Base-by-base conservation (phyloP, 2,329 filamentous ascomycete genomes). In the Penicillium verrucosum region DNA sequence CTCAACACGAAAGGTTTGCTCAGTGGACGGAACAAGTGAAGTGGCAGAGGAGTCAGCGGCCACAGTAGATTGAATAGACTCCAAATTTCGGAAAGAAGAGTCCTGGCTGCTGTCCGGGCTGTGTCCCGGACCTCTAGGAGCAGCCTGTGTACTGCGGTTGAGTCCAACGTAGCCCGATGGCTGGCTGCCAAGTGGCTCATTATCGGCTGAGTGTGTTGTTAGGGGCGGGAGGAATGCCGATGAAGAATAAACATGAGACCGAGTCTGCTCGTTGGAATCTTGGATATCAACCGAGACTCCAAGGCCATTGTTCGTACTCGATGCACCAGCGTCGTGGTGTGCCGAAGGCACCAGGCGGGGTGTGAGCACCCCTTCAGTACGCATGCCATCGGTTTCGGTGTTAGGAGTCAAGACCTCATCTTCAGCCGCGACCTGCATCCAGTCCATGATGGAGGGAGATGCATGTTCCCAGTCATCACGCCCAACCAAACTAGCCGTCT, bases 361-460 rank as follows among this genome's bases (percentile, higher is more conserved):
- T 18, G 69, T 71, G 38, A 68, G 61, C 16, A 56, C 61, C 41
- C 68, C 68, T n/a, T 52, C 52, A 32, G 67, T 68, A 41, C 66
- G 58, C 21, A 54, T 62, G 37, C 64, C 59, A 41, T 70, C 66
- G 34, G 50, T 46, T n/a, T 60, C 61, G 23, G 58, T 47, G 37
- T 76, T 75, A 41, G 78, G 77, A 12, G 77, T 73, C 12, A 72
- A 50, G 14, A 65, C 57, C 43, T 66, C 73, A 57, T 77, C 72
- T n/a, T 72, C 71, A 5, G 73, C 74, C 21, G 75, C 76, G 40
- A 78, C 64, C 53, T 76, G 72, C 68, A 80, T 78, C 76, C 78
- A 80, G 57, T 80, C 77, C 48, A 73, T 73, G 40, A 80, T 77
- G 3, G 78, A 81, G 6, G 78, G 78, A 12, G 78, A 81, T 25